Evolutionary conservation across 805 yeast genomes (phyloP).

Genomic region (Cyberlindnera nakhonratchasimensis): DNA sequence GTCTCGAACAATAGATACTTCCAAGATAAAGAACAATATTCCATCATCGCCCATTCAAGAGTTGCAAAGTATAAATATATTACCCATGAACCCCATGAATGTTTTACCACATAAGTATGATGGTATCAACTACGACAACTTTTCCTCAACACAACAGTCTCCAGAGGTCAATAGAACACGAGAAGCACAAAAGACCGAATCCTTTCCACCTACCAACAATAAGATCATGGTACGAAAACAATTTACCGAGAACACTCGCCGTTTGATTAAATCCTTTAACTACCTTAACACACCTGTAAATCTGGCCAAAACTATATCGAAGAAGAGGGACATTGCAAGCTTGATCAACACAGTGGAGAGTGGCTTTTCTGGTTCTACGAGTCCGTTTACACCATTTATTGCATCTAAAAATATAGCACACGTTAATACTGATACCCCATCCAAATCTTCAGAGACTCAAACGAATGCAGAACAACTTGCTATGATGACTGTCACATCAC

Average conservation of each 20-base stretch:
- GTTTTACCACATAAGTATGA: slow-evolving; percentile 18
- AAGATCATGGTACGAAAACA: neutral
- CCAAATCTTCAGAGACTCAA: slow-evolving; percentile 6
- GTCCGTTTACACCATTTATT: slow-evolving; percentile 11
- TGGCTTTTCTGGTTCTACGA: slow-evolving; percentile 5
- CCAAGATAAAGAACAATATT: slow-evolving; percentile 10
- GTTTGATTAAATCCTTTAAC: slow-evolving; percentile 8
- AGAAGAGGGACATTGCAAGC: slow-evolving; percentile 19
- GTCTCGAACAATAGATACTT: slow-evolving; percentile 4
- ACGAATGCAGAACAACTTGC: neutral
- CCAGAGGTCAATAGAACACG: slow-evolving; percentile 12
- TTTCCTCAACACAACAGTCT: slow-evolving; percentile 20
- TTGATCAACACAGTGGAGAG: slow-evolving; percentile 19
- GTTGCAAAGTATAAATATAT: slow-evolving; percentile 11
- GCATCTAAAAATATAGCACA: neutral
- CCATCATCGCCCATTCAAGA: slow-evolving; percentile 27
- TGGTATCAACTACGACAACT: slow-evolving; percentile 22
- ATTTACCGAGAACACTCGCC: slow-evolving; percentile 5
- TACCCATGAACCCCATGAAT: slow-evolving; percentile 18
- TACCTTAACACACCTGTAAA: slow-evolving; percentile 13
- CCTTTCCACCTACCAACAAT: slow-evolving; percentile 14
- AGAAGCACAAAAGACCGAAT: slow-evolving; percentile 10
- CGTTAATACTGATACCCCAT: slow-evolving; percentile 16
- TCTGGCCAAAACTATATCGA: slow-evolving; percentile 5
- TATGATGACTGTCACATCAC: neutral